Evolutionary conservation across 768 basidiomycete species (phyloP).

Genomic region (Paxillus ammoniavirescens): DNA sequence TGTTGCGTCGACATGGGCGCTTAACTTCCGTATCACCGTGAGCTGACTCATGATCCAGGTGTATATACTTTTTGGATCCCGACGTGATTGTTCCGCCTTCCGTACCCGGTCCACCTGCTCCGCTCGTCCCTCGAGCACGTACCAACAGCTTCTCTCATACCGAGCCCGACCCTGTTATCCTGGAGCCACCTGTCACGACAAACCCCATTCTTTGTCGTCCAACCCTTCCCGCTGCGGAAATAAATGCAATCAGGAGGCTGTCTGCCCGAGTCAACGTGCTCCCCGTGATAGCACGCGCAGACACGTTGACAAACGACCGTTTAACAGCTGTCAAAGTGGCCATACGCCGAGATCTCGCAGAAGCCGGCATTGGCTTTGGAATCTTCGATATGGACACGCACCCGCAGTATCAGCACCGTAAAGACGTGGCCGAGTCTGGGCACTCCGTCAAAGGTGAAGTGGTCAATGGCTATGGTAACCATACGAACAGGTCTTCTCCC

Average conservation of each 20-base stretch:
- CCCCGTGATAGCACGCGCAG: constrained; percentile 80
- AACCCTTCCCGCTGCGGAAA: constrained; percentile 67
- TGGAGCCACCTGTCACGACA: constrained; percentile 75
- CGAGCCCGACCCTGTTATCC: constrained; percentile 73
- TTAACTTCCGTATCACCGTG: constrained; percentile 13
- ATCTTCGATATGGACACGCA: constrained; percentile 78
- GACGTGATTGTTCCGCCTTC: constrained; percentile 74
- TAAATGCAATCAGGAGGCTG: constrained; percentile 74
- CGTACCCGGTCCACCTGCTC: constrained; percentile 63
- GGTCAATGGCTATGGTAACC: constrained; percentile 49
- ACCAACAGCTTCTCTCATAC: constrained; percentile 70
- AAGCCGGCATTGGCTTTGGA: constrained; percentile 85
- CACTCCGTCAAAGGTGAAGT: constrained; percentile 49
- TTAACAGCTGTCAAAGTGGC: constrained; percentile 77
- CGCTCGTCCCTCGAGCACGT: constrained; percentile 65
- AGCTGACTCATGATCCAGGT: constrained; percentile 44
- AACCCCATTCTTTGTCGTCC: constrained; percentile 68
- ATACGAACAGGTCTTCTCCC: constrained; percentile 51
- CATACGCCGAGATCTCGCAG: constrained; percentile 76
- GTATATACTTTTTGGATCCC: constrained; percentile 87
- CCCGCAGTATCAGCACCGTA: constrained; percentile 43
- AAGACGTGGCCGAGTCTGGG: constrained; percentile 43
- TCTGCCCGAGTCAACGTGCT: constrained; percentile 85
- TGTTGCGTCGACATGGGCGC: constrained; percentile 36
- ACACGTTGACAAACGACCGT: constrained; percentile 79